Evolutionary conservation across 75 land plant species (phyloP), one percentile per base, ranked within the genome.

Genomic region (Cunninghamia lanceolata): DNA sequence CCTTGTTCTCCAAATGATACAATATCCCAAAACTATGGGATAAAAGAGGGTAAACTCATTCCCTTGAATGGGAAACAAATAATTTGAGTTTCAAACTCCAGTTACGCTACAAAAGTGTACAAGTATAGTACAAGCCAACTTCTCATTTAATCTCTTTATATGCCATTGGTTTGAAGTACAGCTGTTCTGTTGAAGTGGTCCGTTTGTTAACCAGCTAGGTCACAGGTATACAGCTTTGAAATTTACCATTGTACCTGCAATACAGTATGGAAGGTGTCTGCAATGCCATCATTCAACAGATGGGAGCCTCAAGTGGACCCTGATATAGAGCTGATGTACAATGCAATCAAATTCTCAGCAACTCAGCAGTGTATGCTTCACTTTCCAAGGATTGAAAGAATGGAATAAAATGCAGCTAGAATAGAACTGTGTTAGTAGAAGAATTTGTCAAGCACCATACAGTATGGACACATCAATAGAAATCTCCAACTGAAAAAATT

Each of bases 301-400:
- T 73, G 75, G 36, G 3, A 73, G 14, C 14, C 14, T 73, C 75
- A 73, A 34, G 11, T 73, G 36, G 36, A 14, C 34, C 32, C 75
- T 73, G 36, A 34, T 34, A 73, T 73, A 32, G 75, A 34, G 75
- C 75, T 34, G 16, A 34, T 73, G 38, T 73, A 34, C 75, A 13
- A 13, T 73, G 36, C 34, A 73, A 73, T 73, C 75, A 34, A 73
- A 73, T 73, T 73, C 75, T 73, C 75, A 11, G 75, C 75, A 73
- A 11, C 36, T 73, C 36, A 32, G 16, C 36, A 34, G 11, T 32
- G 75, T 11, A 73, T 73, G 75, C 14, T 73, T 32, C 75, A 36
- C 15, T 73, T 73, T 25, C 16, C 34, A 11, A 32, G 34, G 75
- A 34, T 73, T 73, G 36, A 73, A 73, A 73, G 75, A 73, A 73